These are phyloP conservation scores for Rhodamnia argentea DNA, from an alignment of 345 rosid genomes.

Conservation along the genomic window DNA sequence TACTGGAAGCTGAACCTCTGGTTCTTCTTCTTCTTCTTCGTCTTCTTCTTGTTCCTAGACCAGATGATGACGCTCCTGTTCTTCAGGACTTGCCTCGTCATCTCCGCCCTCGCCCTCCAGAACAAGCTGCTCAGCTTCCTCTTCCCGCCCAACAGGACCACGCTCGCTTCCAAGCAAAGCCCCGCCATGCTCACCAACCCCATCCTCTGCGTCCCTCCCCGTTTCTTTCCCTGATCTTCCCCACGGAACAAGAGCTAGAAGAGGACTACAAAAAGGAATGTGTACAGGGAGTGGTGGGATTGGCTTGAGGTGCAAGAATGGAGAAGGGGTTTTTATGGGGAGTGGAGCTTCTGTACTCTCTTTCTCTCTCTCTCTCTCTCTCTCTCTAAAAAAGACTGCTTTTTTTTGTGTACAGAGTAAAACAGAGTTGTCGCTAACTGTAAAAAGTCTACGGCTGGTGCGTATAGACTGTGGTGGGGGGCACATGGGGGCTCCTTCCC, in stretches of 20 bases:
- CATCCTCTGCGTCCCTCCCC: background rate
- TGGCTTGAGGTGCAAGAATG: slow-evolving; percentile 7
- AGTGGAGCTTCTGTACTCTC: background rate
- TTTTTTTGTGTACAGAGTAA: background rate
- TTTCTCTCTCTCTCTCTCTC: background rate
- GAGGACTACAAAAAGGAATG: background rate
- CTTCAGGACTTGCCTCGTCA: slow-evolving; percentile 23
- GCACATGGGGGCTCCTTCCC: slow-evolving; percentile 3
- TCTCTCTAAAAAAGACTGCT: background rate
- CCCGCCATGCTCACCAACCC: background rate
- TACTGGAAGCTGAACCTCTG: slow-evolving; percentile 45
- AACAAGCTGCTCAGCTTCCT: slow-evolving; percentile 45
- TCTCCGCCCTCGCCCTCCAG: slow-evolving; percentile 47
- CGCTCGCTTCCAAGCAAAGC: background rate
- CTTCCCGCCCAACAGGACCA: slow-evolving; percentile 7
- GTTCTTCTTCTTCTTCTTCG: slow-evolving; percentile 22
- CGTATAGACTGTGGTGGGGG: background rate
- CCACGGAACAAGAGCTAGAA: background rate
- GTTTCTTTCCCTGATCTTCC: background rate
- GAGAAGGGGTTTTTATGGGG: background rate
- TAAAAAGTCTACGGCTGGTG: background rate
- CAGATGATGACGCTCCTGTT: background rate
- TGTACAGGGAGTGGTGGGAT: background rate
- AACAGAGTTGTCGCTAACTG: background rate
- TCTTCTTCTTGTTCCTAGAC: background rate